These are phyloP conservation scores for Penicillium nordicum DNA, from an alignment of 2,329 filamentous ascomycete genomes.

Conservation along the genomic window DNA sequence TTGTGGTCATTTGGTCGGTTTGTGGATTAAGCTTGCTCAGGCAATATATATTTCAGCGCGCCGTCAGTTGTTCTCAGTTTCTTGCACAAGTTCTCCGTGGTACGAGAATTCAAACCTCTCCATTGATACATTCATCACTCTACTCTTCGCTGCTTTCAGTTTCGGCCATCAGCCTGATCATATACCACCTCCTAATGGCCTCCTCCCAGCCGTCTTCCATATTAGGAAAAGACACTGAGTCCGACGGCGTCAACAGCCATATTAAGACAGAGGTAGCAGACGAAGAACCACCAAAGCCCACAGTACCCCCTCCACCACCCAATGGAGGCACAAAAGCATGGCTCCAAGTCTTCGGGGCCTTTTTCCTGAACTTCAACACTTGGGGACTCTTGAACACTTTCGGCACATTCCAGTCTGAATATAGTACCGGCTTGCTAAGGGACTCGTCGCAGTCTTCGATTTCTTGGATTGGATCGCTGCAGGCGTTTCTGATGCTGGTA, in stretches of 20 bases:
- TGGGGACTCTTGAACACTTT: conserved; percentile 35
- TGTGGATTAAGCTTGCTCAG: not conserved
- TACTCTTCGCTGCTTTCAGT: not conserved
- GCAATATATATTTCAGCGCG: not conserved
- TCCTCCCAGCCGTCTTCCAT: not conserved
- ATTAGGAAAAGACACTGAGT: not conserved
- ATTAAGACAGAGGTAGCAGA: not conserved
- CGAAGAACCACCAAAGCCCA: not conserved
- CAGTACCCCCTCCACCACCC: conserved; percentile 2
- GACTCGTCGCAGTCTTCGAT: conserved; percentile 33
- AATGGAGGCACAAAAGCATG: conserved; percentile 27
- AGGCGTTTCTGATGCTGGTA: conserved; percentile 45
- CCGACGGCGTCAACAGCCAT: not conserved
- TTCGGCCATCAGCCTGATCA: not conserved
- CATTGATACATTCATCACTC: not conserved
- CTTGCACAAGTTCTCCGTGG: not conserved
- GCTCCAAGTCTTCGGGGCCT: conserved; percentile 28
- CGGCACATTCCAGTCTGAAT: conserved; percentile 42
- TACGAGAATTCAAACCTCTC: not conserved
- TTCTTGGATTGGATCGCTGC: conserved; percentile 44
- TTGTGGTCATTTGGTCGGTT: not conserved
- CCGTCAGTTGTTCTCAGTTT: not conserved
- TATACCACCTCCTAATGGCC: not conserved
- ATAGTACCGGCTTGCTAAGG: conserved; percentile 28
- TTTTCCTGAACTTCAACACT: conserved; percentile 30